These are phyloP conservation scores for Wickerhamomyces alni DNA, from an alignment of 805 yeast genomes.

Conservation along the genomic window DNA sequence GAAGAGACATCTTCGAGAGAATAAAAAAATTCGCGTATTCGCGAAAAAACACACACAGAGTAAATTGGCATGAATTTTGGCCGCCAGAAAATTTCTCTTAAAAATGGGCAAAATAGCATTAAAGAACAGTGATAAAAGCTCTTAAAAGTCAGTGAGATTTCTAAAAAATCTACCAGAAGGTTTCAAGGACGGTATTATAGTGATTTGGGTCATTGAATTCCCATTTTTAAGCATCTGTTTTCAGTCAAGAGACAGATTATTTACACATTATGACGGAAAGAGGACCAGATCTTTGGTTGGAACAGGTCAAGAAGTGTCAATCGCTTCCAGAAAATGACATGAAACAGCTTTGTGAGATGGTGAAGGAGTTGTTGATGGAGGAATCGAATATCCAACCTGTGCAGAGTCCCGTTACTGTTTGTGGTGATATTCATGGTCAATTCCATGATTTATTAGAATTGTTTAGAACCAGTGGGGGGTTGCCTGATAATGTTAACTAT, in stretches of 20 bases:
- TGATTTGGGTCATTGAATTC: too few species aligned
- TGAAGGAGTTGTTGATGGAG: conserved; percentile 92
- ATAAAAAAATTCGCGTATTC: too few species aligned
- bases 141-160: too few species aligned
- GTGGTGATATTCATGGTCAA: conserved; percentile 98
- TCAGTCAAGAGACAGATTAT: not conserved
- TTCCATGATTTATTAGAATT: conserved; percentile 90
- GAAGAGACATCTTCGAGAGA: too few species aligned
- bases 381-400: conserved; percentile 94
- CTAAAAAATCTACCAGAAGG: too few species aligned
- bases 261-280: conserved; percentile 47
- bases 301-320: conserved; percentile 84
- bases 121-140: too few species aligned
- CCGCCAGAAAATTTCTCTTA: not conserved
- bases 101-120: too few species aligned
- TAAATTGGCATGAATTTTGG: too few species aligned
- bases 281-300: conserved; percentile 97
- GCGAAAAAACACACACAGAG: too few species aligned
- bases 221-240: too few species aligned
- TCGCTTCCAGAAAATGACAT: conserved; percentile 86
- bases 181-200: too few species aligned
- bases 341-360: conserved; percentile 94
- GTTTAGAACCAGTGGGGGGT: conserved; percentile 87
- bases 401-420: conserved; percentile 87
- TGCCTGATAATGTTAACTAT: conserved; percentile 78